These are phyloP conservation scores for Vitis hybrid DNA, from an alignment of 177 flowering plant genomes.

Conservation along the genomic window DNA sequence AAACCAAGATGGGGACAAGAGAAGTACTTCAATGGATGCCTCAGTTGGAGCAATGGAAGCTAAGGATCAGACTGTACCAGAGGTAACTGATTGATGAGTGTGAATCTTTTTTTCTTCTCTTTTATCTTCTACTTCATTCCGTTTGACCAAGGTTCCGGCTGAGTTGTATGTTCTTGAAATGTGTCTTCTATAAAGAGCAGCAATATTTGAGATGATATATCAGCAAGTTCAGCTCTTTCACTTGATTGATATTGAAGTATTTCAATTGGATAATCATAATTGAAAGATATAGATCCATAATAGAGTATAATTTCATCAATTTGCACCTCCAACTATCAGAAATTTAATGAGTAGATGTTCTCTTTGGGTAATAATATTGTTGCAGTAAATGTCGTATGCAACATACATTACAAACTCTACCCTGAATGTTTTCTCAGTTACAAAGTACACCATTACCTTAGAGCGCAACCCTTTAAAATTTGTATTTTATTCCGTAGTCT, in stretches of 20 bases:
- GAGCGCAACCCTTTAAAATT: no score
- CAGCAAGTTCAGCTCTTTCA: neutral
- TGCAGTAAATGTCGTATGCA: no score
- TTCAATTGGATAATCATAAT: neutral
- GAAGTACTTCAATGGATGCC: conserved; percentile 16
- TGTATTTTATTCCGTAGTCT: no score
- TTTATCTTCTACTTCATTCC: neutral
- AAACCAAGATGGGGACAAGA: conserved; percentile 15
- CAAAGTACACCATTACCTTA: no score
- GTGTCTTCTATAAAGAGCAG: neutral
- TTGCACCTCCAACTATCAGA: neutral
- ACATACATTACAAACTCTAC: no score
- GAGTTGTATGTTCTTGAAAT: conserved; percentile 8
- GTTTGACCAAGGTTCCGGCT: neutral
- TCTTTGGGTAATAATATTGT: no score
- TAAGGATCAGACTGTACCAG: conserved; percentile 16
- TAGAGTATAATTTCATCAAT: neutral
- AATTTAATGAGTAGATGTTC: no score
- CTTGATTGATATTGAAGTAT: neutral
- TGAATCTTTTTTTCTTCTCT: neutral
- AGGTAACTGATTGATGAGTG: conserved; percentile 52
- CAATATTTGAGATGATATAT: neutral
- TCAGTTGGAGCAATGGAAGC: conserved; percentile 27
- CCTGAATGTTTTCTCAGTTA: no score
- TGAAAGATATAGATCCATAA: neutral